Conservation (phyloP, 306 rosid species). For the Erythrophleum fordii region DNA sequence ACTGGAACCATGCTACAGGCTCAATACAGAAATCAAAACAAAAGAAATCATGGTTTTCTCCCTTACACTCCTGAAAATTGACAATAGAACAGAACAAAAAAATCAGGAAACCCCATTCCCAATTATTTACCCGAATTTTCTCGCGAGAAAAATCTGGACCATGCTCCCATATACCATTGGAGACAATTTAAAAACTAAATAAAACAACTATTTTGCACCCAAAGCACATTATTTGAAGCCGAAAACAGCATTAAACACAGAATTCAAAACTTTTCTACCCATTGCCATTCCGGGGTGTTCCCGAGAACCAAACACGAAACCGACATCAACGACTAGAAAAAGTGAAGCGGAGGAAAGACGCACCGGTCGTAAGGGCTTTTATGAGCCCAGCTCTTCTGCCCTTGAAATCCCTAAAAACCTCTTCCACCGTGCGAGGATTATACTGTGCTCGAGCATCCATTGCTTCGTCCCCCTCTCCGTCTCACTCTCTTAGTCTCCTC, state of each 20-base stretch:
- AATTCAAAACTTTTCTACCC: background rate
- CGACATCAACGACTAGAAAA: background rate
- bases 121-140: background rate
- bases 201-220: slow-evolving; percentile 24
- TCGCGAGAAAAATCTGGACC: background rate
- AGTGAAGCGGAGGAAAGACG: background rate
- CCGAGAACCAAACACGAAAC: slow-evolving; percentile 1
- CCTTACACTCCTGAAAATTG: slow-evolving; percentile 4
- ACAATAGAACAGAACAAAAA: background rate
- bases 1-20: background rate
- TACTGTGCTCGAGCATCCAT: slow-evolving; percentile 69
- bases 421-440: slow-evolving; percentile 93
- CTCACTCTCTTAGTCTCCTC: background rate
- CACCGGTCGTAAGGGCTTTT: slow-evolving; percentile 90
- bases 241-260: slow-evolving; percentile 27
- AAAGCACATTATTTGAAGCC: slow-evolving; percentile 39
- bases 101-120: background rate
- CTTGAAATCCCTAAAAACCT: slow-evolving; percentile 91
- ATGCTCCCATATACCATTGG: background rate
- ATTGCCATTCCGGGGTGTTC: slow-evolving; percentile 23
- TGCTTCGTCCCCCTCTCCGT: slow-evolving; percentile 6
- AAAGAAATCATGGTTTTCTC: background rate
- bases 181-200: slow-evolving; percentile 4
- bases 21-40: background rate
- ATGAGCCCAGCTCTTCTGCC: slow-evolving; percentile 83